Conservation (phyloP, 2,329 filamentous ascomycete species). For the Cordyceps pruinosa region DNA sequence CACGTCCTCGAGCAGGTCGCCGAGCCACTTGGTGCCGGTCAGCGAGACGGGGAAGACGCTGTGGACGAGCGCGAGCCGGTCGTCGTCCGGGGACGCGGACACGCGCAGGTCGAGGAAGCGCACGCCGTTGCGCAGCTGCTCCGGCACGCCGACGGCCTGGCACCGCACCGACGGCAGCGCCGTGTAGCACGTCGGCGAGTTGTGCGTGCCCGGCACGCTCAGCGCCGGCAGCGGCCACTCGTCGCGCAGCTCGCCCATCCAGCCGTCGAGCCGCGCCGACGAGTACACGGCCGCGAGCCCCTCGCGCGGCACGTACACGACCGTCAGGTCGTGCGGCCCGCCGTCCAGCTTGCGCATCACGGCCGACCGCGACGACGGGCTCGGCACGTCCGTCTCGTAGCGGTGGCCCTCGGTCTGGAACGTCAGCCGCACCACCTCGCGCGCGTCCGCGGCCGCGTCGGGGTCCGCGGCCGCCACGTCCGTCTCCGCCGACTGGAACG, state of each 20-base stretch:
- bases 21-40: constrained; percentile 72
- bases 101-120: constrained; percentile 92
- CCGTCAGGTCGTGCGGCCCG: constrained; percentile 53
- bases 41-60: constrained; percentile 83
- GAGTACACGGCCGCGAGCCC: constrained; percentile 60
- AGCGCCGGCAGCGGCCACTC: constrained; percentile 69
- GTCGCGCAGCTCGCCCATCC: constrained; percentile 75
- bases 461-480: constrained; percentile 51
- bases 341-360: constrained; percentile 49
- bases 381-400: constrained; percentile 69
- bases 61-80: constrained; percentile 77
- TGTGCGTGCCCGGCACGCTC: constrained; percentile 92
- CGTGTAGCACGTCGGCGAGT: constrained; percentile 76
- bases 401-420: constrained; percentile 51
- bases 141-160: constrained; percentile 69
- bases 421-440: constrained; percentile 63
- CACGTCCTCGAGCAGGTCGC: constrained; percentile 61
- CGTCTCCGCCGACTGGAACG: constrained; percentile 56
- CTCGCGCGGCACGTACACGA: constrained; percentile 53
- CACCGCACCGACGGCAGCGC: constrained; percentile 91
- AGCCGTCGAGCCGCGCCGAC: constrained; percentile 60
- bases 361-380: constrained; percentile 50
- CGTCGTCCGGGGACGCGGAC: constrained; percentile 43
- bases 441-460: constrained; percentile 26
- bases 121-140: constrained; percentile 82